These are phyloP conservation scores for Ustilago loliicola DNA, from an alignment of 1,284 basidiomycete genomes.

Conservation along the genomic window DNA sequence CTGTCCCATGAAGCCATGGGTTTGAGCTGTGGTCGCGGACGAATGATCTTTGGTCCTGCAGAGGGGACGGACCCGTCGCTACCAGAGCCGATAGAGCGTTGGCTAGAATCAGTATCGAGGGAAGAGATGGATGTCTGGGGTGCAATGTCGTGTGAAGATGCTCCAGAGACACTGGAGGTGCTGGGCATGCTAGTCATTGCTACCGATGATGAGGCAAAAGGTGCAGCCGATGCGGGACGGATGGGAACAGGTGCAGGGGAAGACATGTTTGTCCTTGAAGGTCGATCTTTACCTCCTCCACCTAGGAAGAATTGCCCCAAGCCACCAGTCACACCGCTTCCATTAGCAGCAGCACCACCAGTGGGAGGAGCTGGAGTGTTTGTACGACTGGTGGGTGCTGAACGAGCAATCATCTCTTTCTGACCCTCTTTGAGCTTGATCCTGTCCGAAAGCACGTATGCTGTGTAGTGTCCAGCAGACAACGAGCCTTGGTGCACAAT, in stretches of 20 bases:
- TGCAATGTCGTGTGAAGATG: slow-evolving; percentile 30
- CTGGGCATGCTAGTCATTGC: slow-evolving; percentile 27
- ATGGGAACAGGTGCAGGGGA: slow-evolving; percentile 34
- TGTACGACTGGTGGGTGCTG: slow-evolving; percentile 41
- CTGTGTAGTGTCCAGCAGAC: slow-evolving; percentile 63
- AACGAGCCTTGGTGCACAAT: slow-evolving; percentile 78
- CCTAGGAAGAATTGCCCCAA: slow-evolving; percentile 38
- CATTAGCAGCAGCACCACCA: neutral
- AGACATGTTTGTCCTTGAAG: slow-evolving; percentile 22
- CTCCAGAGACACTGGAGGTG: slow-evolving; percentile 27
- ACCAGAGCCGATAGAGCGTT: slow-evolving; percentile 10
- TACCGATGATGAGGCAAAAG: slow-evolving; percentile 18
- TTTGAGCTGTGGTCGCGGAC: slow-evolving; percentile 38
- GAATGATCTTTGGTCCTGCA: slow-evolving; percentile 28
- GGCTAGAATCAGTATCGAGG: slow-evolving; percentile 21
- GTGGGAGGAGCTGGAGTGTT: slow-evolving; percentile 40
- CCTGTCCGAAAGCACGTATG: slow-evolving; percentile 59
- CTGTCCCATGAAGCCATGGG: slow-evolving; percentile 47
- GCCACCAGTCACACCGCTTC: slow-evolving; percentile 5
- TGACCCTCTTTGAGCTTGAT: slow-evolving; percentile 47
- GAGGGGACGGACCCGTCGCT: slow-evolving; percentile 12
- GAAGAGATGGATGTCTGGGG: slow-evolving; percentile 46
- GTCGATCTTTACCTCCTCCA: slow-evolving; percentile 11
- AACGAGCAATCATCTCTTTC: slow-evolving; percentile 45
- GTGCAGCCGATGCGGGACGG: slow-evolving; percentile 42